Evolutionary conservation across 2,329 filamentous ascomycete genomes (phyloP).

Genomic region (Aspergillus pseudoterreus): DNA sequence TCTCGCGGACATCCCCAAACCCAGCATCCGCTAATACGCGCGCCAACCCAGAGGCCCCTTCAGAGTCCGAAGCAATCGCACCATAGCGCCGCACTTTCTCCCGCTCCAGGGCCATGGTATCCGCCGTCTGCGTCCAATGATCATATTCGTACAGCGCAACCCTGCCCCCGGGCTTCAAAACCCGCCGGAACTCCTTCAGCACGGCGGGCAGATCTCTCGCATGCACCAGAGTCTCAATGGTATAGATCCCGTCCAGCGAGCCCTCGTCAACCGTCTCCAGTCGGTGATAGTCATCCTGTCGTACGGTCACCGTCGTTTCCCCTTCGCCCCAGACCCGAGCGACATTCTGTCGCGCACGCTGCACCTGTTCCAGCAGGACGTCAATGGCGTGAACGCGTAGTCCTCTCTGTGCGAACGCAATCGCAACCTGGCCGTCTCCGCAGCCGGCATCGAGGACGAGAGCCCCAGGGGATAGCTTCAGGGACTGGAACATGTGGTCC

Average conservation of each 20-base stretch:
- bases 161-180: conserved; percentile 45
- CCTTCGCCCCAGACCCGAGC: not conserved
- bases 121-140: conserved; percentile 21
- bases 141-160: conserved; percentile 48
- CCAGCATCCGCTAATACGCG: conserved; percentile 2
- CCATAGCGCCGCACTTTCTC: conserved; percentile 1
- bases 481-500: conserved; percentile 39
- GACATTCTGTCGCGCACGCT: conserved; percentile 29
- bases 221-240: conserved; percentile 53
- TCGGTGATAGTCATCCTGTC: conserved; percentile 49
- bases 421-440: conserved; percentile 49
- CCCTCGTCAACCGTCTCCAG: conserved; percentile 35
- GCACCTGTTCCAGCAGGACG: conserved; percentile 46
- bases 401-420: conserved; percentile 44
- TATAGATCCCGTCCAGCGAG: conserved; percentile 49
- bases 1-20: conserved; percentile 8
- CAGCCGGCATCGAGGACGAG: conserved; percentile 51
- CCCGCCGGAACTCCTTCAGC: conserved; percentile 43
- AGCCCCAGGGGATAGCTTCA: conserved; percentile 38
- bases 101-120: not conserved
- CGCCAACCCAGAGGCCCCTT: not conserved
- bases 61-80: not conserved
- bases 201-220: conserved; percentile 44
- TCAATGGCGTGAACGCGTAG: conserved; percentile 47
- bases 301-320: conserved; percentile 28